Conservation (phyloP, 139 green algal genomes). For the Chloropicon primus region DNA sequence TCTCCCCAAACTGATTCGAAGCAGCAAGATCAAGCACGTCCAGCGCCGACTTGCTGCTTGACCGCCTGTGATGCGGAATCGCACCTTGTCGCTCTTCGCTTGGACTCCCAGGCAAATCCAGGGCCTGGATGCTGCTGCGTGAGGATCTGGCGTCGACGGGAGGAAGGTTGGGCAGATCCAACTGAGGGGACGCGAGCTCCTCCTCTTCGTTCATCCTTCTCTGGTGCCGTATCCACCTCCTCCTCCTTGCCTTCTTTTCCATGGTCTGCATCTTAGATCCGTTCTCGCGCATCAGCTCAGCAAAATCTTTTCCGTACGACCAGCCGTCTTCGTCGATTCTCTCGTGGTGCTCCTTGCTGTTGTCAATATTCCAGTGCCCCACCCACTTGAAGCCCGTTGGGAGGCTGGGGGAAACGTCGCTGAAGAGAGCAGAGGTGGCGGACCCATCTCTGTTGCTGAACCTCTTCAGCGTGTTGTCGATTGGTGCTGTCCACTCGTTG, state of each 20-base stretch:
- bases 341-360: neutral
- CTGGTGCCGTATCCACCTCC: neutral
- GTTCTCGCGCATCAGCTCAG: conserved; percentile 11
- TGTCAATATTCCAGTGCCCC: neutral
- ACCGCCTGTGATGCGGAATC: neutral
- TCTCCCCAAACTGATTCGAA: too few species aligned
- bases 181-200: neutral
- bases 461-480: neutral
- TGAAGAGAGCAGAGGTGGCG: neutral
- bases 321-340: conserved; percentile 48
- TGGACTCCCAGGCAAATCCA: neutral
- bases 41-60: too few species aligned
- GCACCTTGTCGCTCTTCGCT: neutral
- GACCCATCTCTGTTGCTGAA: neutral
- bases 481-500: neutral
- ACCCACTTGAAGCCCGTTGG: conserved; percentile 29
- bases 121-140: neutral
- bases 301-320: conserved; percentile 66
- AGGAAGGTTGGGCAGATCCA: neutral
- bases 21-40: too few species aligned
- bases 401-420: neutral
- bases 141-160: neutral
- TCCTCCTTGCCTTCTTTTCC: neutral
- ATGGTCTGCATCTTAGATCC: neutral
- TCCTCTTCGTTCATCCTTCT: neutral